A percentile compares a stretch with the other conserved stretches of the same genome.
Evolutionary conservation across 176 grass and related monocot species (phyloP).

Genomic region (Ampelocalamus luodianensis): DNA sequence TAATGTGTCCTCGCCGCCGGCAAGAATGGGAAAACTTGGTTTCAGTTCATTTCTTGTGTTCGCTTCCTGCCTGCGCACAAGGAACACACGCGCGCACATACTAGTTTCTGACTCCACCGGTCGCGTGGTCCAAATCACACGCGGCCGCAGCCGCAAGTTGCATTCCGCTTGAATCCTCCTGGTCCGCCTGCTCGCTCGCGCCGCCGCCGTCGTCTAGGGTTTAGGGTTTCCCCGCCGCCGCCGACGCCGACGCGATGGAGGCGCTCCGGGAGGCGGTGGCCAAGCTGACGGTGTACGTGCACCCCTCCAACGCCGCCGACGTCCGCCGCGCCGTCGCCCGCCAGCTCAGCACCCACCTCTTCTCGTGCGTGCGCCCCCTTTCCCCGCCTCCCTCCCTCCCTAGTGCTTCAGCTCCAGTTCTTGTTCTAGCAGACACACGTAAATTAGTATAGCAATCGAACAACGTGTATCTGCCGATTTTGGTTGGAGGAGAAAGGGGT

Average conservation of each 20-base stretch:
- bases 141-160: too few relatives aligned
- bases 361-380: slow-evolving; percentile 51
- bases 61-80: too few relatives aligned
- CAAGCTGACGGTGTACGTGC: slow-evolving; percentile 72
- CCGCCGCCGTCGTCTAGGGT: background rate
- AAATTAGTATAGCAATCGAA: background rate
- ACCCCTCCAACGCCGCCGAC: slow-evolving; percentile 61
- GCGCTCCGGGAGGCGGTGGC: slow-evolving; percentile 55
- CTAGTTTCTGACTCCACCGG: too few relatives aligned
- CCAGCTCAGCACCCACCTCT: slow-evolving; percentile 82
- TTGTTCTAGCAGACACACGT: background rate
- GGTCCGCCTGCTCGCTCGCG: background rate
- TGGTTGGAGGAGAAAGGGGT: background rate
- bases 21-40: too few relatives aligned
- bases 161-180: background rate
- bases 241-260: slow-evolving; percentile 56
- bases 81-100: too few relatives aligned
- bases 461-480: background rate
- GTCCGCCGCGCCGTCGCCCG: slow-evolving; percentile 58
- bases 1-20: too few relatives aligned
- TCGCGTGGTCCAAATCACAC: too few relatives aligned
- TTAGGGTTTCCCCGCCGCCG: slow-evolving; percentile 32
- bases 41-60: too few relatives aligned
- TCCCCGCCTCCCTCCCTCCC: background rate
- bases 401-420: background rate